Base-by-base conservation (phyloP, 75 land plant genomes). In the Gnetum montanum region DNA sequence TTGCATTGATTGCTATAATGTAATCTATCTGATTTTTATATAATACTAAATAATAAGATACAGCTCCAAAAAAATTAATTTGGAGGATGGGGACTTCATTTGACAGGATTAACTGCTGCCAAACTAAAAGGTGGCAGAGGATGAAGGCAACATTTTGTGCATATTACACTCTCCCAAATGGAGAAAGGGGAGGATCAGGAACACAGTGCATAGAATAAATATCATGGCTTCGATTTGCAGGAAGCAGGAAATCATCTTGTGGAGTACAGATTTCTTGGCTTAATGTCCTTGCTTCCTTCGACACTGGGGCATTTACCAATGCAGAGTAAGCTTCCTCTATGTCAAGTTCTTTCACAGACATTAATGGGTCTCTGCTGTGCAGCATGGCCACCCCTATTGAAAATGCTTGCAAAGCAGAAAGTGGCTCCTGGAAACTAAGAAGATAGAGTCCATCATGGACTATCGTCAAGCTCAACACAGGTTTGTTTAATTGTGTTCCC, bases 351-450 rank as follows among this genome's bases (percentile, higher is more conserved):
- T 36, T 31, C 31, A 58, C 36, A 19, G 52, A 52, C 30, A 55
- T 43, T 15, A 72, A 70, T 16, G 66, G 54, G 54, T 64, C 58
- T 34, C 43, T 54, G 27, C 73, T 43, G 40, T 86, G 74, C 31
- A 74, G 46, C 38, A 69, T 58, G 18, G 89, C 78, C 1, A 78
- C 62, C 18, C 64, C 76, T 23, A 76, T 66, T n/a, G 75, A 61
- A 40, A 85, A 85, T 22, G 89, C 85, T 49, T 85, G 84, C 35
- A 81, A 43, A 25, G 57, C 26, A 10, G 78, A 63, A 27, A 81
- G 54, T 2, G 73, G 61, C 31, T 72, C 13, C 25, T 70, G 57
- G 58, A 77, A 78, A 20, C 71, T 64, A 23, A 81, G 64, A 13
- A 64, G 41, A 51, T 65, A 71, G 15, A 81, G 58, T 15, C 79